Evolutionary conservation across 768 basidiomycete species (phyloP).

Genomic region (Xerocomus potaroensis): DNA sequence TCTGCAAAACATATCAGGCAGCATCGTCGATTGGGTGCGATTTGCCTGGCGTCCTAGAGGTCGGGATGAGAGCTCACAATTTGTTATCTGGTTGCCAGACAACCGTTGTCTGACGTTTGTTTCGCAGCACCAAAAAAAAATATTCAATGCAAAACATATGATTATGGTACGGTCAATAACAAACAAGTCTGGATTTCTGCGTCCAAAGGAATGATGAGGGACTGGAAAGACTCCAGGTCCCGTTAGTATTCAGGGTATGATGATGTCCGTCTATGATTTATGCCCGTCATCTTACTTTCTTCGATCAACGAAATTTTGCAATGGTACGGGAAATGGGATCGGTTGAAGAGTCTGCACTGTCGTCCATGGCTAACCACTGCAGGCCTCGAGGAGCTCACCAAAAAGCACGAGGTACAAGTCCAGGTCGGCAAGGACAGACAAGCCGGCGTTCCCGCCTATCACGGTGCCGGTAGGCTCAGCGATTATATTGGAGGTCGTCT

Average conservation of each 20-base stretch:
- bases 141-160: background rate
- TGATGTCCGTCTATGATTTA: conserved; percentile 18
- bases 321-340: conserved; percentile 1
- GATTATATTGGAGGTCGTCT: conserved; percentile 14
- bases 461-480: conserved; percentile 11
- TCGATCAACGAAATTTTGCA: background rate
- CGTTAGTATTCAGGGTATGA: conserved; percentile 15
- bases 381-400: conserved; percentile 18
- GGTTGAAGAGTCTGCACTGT: conserved; percentile 8
- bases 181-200: conserved; percentile 6
- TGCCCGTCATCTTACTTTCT: conserved; percentile 16
- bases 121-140: conserved; percentile 6
- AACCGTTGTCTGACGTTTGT: conserved; percentile 1
- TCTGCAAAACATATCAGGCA: conserved; percentile 16
- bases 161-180: conserved; percentile 4
- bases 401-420: conserved; percentile 16
- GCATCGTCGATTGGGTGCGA: conserved; percentile 19
- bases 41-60: conserved; percentile 11
- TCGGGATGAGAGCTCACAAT: conserved; percentile 12
- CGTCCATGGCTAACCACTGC: conserved; percentile 3
- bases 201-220: conserved; percentile 21
- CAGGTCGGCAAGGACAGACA: conserved; percentile 14
- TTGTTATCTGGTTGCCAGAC: conserved; percentile 19
- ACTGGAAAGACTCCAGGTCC: conserved; percentile 16
- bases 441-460: background rate